Base-by-base conservation (phyloP, 768 basidiomycete genomes). In the Lentinus tigrinus region DNA sequence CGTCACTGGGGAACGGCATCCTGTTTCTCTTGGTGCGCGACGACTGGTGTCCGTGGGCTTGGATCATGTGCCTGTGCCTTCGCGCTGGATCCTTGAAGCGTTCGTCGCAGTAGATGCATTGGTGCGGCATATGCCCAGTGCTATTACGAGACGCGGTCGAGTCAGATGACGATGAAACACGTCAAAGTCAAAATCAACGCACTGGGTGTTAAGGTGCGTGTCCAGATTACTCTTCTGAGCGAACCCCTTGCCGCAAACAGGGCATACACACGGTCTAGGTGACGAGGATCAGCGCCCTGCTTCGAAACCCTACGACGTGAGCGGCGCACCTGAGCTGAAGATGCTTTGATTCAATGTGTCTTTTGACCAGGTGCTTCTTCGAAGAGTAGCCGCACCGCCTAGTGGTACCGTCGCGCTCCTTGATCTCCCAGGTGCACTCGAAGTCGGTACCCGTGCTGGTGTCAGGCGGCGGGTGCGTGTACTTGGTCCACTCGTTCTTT, bases 361-460 rank as follows among this genome's bases (percentile, higher is more conserved):
- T 78, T 69, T 87, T 87, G 57, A 88, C 83, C 42, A 86, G 76
- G 67, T 87, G 86, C 69, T 84, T 86, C 66, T 84, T 83, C 24
- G 78, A 74, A 34, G 68, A 66, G 60, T 81, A 81, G 21, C 72
- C 67, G 61, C 81, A 83, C 44, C 14, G 52, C 36, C 39, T 13
- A 16, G 16, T 37, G 14, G 31, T 13, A 8, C 64, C 58, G 19
- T 60, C 52, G 10, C 38, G 38, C 13, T 9, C 23, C 26, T 21
- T 24, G 7, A 43, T 21, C 38, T n/a, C n/a, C 59, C 60, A 61
- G 23, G 40, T 53, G 39, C 60, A 61, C 43, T 34, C 44, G 36
- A 28, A 60, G 1, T 55, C 49, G 1, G 39, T 17, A 11, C 49
- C 54, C 3, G 34, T 14, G 27, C 17, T 28, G 21, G 10, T 8